Conservation (phyloP, 2,329 filamentous ascomycete species). For the Botryotinia narcissicola region DNA sequence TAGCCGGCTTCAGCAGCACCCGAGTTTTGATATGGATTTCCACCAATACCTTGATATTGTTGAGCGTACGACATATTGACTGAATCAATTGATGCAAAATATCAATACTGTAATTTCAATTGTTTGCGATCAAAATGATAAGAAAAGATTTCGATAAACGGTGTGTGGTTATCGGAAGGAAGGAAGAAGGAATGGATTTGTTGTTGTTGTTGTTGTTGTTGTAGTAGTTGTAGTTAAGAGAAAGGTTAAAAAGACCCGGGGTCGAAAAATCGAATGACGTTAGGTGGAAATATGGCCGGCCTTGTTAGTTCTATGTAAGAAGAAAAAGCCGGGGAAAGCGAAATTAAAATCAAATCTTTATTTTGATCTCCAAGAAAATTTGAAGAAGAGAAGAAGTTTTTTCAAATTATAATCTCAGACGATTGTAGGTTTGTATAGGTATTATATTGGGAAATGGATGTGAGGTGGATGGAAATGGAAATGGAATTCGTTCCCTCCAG, state of each 20-base stretch:
- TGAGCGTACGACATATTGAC: slow-evolving; percentile 55
- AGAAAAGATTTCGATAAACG: neutral
- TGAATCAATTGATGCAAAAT: slow-evolving; percentile 30
- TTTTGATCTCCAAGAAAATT: neutral
- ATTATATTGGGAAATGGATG: neutral
- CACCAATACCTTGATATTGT: slow-evolving; percentile 51
- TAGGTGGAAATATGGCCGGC: neutral
- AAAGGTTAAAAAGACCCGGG: slow-evolving; percentile 1
- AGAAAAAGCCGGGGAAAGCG: slow-evolving; percentile 4
- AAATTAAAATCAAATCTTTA: neutral
- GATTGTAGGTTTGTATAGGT: neutral
- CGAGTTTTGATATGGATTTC: slow-evolving; percentile 57
- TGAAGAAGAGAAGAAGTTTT: neutral
- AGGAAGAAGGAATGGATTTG: neutral
- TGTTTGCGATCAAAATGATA: slow-evolving; percentile 14
- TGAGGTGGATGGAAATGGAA: neutral
- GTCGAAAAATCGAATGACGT: slow-evolving; percentile 5
- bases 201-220: neutral
- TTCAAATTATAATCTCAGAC: neutral
- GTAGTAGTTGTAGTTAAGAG: neutral
- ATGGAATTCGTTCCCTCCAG: neutral
- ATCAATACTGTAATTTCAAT: neutral
- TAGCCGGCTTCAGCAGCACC: slow-evolving; percentile 28
- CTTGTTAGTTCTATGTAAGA: neutral
- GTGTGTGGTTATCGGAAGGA: slow-evolving; percentile 4